A percentile compares a stretch with the other conserved stretches of the same genome.
These are phyloP conservation scores for Nitzschia sp. DNA, from an alignment of 108 stramenopile genomes.

Conservation along the genomic window DNA sequence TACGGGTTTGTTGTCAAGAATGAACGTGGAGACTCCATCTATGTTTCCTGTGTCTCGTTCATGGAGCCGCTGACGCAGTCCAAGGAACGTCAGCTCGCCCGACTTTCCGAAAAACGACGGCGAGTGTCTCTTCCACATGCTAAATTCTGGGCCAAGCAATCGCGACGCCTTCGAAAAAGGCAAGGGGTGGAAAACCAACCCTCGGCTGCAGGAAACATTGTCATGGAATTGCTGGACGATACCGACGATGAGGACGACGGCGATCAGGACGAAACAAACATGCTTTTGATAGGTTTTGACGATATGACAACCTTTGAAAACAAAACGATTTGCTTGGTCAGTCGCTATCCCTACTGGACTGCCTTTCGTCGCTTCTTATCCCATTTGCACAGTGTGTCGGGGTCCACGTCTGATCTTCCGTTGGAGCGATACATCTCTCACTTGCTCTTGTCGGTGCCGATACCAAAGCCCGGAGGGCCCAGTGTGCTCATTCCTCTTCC, in stretches of 20 bases:
- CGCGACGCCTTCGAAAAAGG: slow-evolving; percentile 9
- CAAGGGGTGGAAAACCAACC: slow-evolving; percentile 16
- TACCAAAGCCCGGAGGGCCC: slow-evolving; percentile 83
- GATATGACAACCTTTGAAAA: slow-evolving; percentile 84
- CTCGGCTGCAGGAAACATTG: not conserved
- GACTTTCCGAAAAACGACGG: slow-evolving; percentile 54
- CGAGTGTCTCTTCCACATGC: slow-evolving; percentile 72
- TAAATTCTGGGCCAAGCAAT: slow-evolving; percentile 41
- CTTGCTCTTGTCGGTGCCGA: slow-evolving; percentile 72
- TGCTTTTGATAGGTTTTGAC: slow-evolving; percentile 67
- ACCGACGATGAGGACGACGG: slow-evolving; percentile 20
- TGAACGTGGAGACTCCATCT: slow-evolving; percentile 82
- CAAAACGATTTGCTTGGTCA: slow-evolving; percentile 85
- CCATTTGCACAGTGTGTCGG: slow-evolving; percentile 77
- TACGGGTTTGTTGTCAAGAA: slow-evolving; percentile 93
- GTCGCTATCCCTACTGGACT: slow-evolving; percentile 85
- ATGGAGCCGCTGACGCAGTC: slow-evolving; percentile 72
- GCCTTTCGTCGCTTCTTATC: slow-evolving; percentile 84
- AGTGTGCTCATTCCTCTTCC: slow-evolving; percentile 76
- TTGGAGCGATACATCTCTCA: slow-evolving; percentile 86
- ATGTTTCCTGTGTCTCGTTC: slow-evolving; percentile 86
- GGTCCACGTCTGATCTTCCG: slow-evolving; percentile 74
- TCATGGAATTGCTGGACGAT: not conserved
- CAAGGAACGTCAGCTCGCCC: slow-evolving; percentile 55
- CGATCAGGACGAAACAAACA: slow-evolving; percentile 25